Evolutionary conservation across 495 filamentous ascomycete genomes (phyloP).

Genomic region (Saxispiralis lemnorum): DNA sequence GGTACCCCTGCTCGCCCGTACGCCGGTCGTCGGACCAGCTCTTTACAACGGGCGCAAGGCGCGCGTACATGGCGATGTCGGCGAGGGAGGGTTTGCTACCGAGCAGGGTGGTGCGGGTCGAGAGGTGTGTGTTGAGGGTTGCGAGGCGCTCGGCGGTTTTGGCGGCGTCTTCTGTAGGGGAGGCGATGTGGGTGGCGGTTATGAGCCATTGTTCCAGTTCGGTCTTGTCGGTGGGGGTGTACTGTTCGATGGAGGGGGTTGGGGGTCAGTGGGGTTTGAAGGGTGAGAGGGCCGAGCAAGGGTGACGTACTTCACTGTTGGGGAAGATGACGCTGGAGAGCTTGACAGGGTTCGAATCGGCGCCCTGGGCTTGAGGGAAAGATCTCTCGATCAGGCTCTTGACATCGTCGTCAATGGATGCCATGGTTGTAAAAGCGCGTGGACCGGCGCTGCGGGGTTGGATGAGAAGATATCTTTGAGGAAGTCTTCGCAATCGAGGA

Average conservation of each 20-base stretch:
- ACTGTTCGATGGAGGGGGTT: constrained; percentile 33
- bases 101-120: constrained; percentile 73
- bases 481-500: too few species aligned
- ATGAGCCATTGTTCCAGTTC: constrained; percentile 79
- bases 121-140: constrained; percentile 68
- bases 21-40: constrained; percentile 72
- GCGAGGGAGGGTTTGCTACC: constrained; percentile 82
- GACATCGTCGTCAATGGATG: constrained; percentile 4
- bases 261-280: too few species aligned
- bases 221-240: constrained; percentile 57
- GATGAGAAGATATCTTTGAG: too few species aligned
- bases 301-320: constrained; percentile 5
- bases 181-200: constrained; percentile 50
- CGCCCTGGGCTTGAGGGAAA: constrained; percentile 8
- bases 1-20: constrained; percentile 76
- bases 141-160: constrained; percentile 39
- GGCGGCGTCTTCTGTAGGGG: constrained; percentile 38
- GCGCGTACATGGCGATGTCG: constrained; percentile 70
- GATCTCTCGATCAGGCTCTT: constrained; percentile 10
- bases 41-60: constrained; percentile 59
- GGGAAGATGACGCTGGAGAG: constrained; percentile 45
- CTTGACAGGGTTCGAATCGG: constrained; percentile 30
- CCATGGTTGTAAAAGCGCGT: neutral
- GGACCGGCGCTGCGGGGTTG: neutral
- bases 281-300: constrained; percentile 15